These are phyloP conservation scores for Neurospora hispaniola DNA, from an alignment of 495 filamentous ascomycete genomes.

Conservation along the genomic window DNA sequence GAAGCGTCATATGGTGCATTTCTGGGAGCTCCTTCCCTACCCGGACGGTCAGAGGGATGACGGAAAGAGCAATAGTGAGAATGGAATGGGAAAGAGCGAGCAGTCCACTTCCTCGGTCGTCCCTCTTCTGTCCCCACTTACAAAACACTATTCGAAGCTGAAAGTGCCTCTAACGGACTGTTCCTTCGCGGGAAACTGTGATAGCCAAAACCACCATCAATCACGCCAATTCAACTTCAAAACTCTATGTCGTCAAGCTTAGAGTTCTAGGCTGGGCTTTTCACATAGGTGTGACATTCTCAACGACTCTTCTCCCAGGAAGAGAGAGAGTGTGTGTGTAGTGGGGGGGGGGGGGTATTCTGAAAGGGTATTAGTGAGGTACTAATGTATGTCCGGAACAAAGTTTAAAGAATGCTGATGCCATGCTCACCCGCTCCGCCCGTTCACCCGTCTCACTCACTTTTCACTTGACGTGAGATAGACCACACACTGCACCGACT, in stretches of 20 bases:
- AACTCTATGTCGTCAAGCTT: not conserved
- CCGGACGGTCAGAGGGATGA: not conserved
- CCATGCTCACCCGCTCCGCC: not conserved
- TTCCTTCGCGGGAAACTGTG: not conserved
- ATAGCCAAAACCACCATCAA: not conserved
- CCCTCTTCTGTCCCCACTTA: not conserved
- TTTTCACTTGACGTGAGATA: not conserved
- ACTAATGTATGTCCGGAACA: not conserved
- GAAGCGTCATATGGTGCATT: not conserved
- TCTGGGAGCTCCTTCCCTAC: not conserved
- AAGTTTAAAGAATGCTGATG: not conserved
- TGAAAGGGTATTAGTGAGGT: not conserved
- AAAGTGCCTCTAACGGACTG: not conserved
- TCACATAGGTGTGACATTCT: not conserved
- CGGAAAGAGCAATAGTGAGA: not conserved
- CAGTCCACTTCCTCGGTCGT: not conserved
- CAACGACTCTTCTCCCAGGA: not conserved
- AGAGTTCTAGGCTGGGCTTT: not conserved
- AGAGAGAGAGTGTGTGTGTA: not conserved
- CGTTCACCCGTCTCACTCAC: not conserved
- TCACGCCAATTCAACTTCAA: not conserved
- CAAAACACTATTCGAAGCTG: not conserved
- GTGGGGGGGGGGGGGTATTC: not conserved
- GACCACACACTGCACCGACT: not conserved
- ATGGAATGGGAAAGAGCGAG: not conserved